phyloP scores from a whole-genome alignment of 2,329 filamentous ascomycete genomes.

The Diaporthe nobilis region DNA sequence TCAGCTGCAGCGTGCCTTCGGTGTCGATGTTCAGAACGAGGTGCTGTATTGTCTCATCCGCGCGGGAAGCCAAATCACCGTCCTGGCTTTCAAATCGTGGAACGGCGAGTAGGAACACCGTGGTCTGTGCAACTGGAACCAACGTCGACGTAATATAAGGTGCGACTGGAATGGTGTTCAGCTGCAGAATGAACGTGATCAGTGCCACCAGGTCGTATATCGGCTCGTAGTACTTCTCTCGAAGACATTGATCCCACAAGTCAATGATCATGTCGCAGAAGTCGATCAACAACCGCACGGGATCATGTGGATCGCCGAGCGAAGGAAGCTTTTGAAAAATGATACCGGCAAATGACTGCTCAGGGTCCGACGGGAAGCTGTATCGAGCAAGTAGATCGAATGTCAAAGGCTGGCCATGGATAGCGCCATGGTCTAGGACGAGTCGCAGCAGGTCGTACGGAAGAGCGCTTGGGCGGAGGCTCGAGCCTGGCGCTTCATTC shows the following conservation, averaged over 20 bases:
- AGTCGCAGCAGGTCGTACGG: conserved; percentile 63
- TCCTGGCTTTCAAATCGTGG: conserved; percentile 65
- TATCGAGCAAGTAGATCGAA: conserved; percentile 78
- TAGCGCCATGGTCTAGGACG: conserved; percentile 73
- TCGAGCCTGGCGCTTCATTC: conserved; percentile 4
- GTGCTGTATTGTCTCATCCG: conserved; percentile 58
- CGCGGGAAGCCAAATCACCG: conserved; percentile 62
- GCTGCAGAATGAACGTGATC: conserved; percentile 73
- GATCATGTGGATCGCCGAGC: conserved; percentile 64
- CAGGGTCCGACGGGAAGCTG: conserved; percentile 74
- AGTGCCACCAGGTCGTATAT: conserved; percentile 76
- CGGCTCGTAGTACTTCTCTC: conserved; percentile 74
- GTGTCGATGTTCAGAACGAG: conserved; percentile 72
- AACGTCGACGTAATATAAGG: conserved; percentile 71
- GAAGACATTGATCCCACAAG: conserved; percentile 77
- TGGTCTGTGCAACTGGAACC: conserved; percentile 68
- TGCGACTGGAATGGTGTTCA: conserved; percentile 71
- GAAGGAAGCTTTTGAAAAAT: conserved; percentile 77
- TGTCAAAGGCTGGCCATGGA: conserved; percentile 69
- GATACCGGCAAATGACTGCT: conserved; percentile 74
- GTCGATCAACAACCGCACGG: conserved; percentile 71
- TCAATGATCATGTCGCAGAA: conserved; percentile 75
- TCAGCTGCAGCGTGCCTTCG: conserved; percentile 72
- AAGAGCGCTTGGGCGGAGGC: conserved; percentile 44
- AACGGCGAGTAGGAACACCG: conserved; percentile 72